Evolutionary conservation across 2,329 filamentous ascomycete species (phyloP).

Genomic region (Hysterium pulicare): DNA sequence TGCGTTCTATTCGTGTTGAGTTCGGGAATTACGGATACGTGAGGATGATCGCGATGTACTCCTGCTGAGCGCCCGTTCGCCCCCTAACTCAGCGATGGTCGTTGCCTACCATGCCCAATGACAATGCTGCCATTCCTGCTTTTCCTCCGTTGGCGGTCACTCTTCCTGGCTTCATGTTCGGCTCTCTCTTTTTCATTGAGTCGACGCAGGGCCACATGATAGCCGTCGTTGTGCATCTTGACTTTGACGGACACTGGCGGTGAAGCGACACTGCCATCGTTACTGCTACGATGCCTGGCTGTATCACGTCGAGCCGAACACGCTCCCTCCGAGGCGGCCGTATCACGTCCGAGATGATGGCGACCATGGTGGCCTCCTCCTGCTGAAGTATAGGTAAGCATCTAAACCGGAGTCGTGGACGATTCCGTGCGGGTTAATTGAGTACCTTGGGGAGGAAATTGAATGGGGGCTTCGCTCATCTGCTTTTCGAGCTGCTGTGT

Average conservation of each 20-base stretch:
- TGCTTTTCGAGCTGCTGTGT: too few species aligned
- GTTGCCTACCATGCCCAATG: too few species aligned
- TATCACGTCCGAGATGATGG: conserved; percentile 22
- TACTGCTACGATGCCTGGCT: conserved; percentile 27
- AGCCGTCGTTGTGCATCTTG: conserved; percentile 62
- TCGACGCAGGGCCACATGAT: conserved; percentile 60
- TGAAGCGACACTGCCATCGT: conserved; percentile 47
- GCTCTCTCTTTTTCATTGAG: conserved; percentile 61
- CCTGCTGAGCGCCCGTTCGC: too few species aligned
- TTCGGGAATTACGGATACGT: too few species aligned
- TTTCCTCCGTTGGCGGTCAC: conserved; percentile 43
- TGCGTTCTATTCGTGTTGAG: too few species aligned
- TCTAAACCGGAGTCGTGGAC: too few species aligned
- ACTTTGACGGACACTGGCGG: conserved; percentile 62
- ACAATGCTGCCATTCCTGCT: conserved; percentile 39
- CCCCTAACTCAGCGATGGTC: too few species aligned
- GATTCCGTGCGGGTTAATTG: too few species aligned
- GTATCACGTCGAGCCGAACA: conserved; percentile 20
- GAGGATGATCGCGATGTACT: too few species aligned
- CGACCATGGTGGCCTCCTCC: conserved; percentile 33
- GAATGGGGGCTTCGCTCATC: too few species aligned
- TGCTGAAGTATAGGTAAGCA: too few species aligned
- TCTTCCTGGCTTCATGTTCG: conserved; percentile 53
- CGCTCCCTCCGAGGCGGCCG: conserved; percentile 22
- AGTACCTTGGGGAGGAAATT: too few species aligned